Evolutionary conservation across 441 rosid species (phyloP).

Genomic region (Mallotus japonicus): DNA sequence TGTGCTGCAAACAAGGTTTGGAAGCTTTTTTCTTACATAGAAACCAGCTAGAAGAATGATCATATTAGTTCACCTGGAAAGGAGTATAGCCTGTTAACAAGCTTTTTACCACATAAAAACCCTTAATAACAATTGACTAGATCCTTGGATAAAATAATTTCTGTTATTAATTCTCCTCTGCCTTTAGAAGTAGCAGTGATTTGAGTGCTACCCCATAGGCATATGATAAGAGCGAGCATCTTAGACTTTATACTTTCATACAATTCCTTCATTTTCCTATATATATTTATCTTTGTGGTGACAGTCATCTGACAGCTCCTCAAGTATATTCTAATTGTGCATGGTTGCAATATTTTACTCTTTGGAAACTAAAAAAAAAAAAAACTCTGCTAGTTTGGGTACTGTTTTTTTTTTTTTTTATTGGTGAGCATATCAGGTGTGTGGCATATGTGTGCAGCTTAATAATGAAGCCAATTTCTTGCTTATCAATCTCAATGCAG

Average conservation of each 20-base stretch:
- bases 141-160: not conserved
- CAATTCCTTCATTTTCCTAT: not conserved
- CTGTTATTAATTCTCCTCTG: not conserved
- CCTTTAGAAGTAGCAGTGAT: not conserved
- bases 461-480: constrained; percentile 16
- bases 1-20: too few relatives aligned
- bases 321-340: not conserved
- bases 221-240: not conserved
- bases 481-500: constrained; percentile 33
- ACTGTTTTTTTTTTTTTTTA: not conserved
- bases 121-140: not conserved
- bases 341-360: not conserved
- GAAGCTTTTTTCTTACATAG: too few relatives aligned
- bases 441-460: not conserved
- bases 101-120: too few relatives aligned
- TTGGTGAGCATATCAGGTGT: not conserved
- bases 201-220: not conserved
- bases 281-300: not conserved
- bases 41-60: too few relatives aligned
- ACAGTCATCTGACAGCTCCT: too few relatives aligned
- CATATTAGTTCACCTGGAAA: too few relatives aligned
- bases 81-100: too few relatives aligned
- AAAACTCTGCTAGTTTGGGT: not conserved
- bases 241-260: not conserved
- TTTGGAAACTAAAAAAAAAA: not conserved